Evolutionary conservation across 148 eudicot species (phyloP).

Genomic region (Heliosperma pusillum): DNA sequence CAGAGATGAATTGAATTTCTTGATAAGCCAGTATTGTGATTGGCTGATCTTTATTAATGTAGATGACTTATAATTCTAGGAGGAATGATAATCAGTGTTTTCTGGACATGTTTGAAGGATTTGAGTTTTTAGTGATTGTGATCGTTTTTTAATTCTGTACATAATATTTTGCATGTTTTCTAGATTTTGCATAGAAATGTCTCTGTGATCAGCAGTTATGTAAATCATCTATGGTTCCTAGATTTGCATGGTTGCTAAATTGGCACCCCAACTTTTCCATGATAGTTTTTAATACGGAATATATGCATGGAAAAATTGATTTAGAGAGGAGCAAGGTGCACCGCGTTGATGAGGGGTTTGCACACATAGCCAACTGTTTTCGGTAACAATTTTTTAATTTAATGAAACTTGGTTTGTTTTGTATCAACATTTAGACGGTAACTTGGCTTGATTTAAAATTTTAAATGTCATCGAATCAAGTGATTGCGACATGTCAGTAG

Average conservation of each 20-base stretch:
- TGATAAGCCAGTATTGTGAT: not conserved
- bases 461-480: not conserved
- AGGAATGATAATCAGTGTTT: not conserved
- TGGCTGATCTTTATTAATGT: not conserved
- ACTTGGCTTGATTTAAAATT: too few relatives aligned
- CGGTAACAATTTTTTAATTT: too few relatives aligned
- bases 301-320: too few relatives aligned
- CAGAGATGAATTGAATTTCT: not conserved
- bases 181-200: not conserved
- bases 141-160: not conserved
- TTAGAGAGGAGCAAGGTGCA: too few relatives aligned
- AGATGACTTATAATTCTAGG: not conserved
- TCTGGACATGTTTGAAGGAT: not conserved
- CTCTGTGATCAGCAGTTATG: not conserved
- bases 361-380: too few relatives aligned
- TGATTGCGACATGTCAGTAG: conserved; percentile 7
- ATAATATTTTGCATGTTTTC: not conserved
- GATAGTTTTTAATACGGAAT: not conserved
- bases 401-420: too few relatives aligned
- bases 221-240: not conserved
- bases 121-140: not conserved
- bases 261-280: not conserved
- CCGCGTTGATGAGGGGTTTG: too few relatives aligned
- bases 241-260: not conserved
- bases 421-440: too few relatives aligned